Base-by-base conservation (phyloP, 2,329 filamentous ascomycete species). In the Xylaria sp. region DNA sequence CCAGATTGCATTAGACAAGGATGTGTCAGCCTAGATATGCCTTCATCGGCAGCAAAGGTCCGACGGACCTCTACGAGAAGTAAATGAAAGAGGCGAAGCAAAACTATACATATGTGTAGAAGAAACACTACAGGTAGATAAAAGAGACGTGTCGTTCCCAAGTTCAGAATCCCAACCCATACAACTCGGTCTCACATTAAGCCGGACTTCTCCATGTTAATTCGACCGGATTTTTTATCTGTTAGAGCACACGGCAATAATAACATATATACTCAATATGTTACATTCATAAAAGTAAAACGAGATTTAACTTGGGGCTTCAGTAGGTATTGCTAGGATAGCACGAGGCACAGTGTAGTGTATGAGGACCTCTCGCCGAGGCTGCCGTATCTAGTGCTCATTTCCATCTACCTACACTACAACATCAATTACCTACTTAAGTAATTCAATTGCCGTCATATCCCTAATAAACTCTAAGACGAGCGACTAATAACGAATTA, bases 1-100 rank as follows among this genome's bases (percentile, higher is more conserved):
- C 29, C n/a, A 22, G 29, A 29, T 36, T 20, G 49, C 29, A 53
- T 53, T 15, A 31, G 36, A 53, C 29, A 53, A 53, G 49, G n/a
- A 22, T 36, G 17, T 20, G 29, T 31, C 33, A 20, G 29, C 49
- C 29, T 33, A 9, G 29, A 22, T 31, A 50, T 31, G 27, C 13
- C 27, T 31, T 31, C 27, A 29, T 15, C 25, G 15, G 5, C 11
- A 50, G 44, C 44, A 7, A 47, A 49, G 22, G 22, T 15, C 25
- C 22, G 15, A 27, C 22, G 15, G 27, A 17, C 15, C 17, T 22
- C 42, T 39, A 39, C 36, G 11, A 15, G 36, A 39, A 15, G 7
- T n/a, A 42, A 39, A 15, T 39, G 36, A 17, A 42, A 17, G 15
- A 42, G 17, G 38, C 38, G 5, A 17, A 42, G 4, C 38, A 42